A percentile compares a stretch with the other conserved stretches of the same genome.
Conservation (phyloP, 139 green algal genomes). For the Coccomyxa sp. region DNA sequence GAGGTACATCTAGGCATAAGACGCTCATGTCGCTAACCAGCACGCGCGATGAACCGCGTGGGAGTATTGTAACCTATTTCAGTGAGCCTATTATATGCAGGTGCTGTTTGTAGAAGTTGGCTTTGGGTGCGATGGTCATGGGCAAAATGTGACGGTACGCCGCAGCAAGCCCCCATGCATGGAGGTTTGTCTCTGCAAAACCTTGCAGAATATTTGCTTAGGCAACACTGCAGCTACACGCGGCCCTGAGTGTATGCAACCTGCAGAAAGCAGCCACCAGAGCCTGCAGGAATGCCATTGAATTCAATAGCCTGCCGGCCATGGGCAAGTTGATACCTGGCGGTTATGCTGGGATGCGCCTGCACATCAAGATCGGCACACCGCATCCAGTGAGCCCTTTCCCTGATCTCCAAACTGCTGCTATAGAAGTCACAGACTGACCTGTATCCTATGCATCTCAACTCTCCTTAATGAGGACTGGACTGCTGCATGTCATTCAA, state of each 20-base stretch:
- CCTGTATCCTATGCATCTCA: too few species aligned
- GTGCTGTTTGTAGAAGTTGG: slow-evolving; percentile 23
- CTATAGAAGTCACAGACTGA: too few species aligned
- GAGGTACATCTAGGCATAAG: background rate
- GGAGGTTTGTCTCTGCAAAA: too few species aligned
- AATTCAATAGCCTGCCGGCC: slow-evolving; percentile 46
- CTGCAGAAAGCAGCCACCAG: slow-evolving; percentile 29
- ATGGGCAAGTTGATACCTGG: slow-evolving; percentile 35
- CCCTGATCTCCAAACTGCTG: too few species aligned
- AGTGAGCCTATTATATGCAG: slow-evolving; percentile 4
- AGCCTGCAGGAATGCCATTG: slow-evolving; percentile 43
- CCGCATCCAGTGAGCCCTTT: slow-evolving; percentile 15
- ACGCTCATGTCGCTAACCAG: background rate
- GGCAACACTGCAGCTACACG: too few species aligned
- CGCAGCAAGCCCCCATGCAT: too few species aligned
- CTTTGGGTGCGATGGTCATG: slow-evolving; percentile 18
- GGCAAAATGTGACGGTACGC: slow-evolving; percentile 17
- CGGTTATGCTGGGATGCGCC: slow-evolving; percentile 34
- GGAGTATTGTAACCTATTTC: too few species aligned
- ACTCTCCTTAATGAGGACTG: too few species aligned
- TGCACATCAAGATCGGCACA: slow-evolving; percentile 39
- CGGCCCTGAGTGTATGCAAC: too few species aligned
- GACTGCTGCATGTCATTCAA: too few species aligned
- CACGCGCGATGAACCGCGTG: background rate
- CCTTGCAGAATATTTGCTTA: too few species aligned